These are phyloP conservation scores for Wickerhamiella azymoides DNA, from an alignment of 805 yeast genomes.

Conservation along the genomic window DNA sequence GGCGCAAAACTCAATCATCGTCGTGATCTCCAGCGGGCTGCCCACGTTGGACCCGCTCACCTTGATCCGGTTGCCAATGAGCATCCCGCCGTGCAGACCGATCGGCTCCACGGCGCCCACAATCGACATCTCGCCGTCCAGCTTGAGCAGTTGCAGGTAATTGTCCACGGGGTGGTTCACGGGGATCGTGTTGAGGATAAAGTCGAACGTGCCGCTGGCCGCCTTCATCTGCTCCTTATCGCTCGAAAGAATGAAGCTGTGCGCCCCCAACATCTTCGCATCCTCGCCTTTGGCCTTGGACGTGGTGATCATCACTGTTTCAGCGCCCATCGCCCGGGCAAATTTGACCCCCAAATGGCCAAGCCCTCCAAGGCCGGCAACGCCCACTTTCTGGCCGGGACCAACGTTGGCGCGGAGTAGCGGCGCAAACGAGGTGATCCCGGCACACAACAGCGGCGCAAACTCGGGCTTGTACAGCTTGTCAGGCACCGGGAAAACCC, in stretches of 20 bases:
- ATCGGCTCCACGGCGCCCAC: slow-evolving; percentile 46
- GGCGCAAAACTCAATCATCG: slow-evolving; percentile 52
- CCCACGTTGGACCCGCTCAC: slow-evolving; percentile 39
- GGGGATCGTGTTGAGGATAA: slow-evolving; percentile 40
- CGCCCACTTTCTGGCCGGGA: slow-evolving; percentile 41
- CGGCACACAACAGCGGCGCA: slow-evolving; percentile 70
- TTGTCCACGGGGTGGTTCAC: slow-evolving; percentile 35
- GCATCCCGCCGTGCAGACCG: slow-evolving; percentile 28
- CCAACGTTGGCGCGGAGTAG: slow-evolving; percentile 35
- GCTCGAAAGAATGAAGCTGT: slow-evolving; percentile 38
- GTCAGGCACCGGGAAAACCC: slow-evolving; percentile 52
- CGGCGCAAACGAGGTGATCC: slow-evolving; percentile 60
- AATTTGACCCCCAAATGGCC: slow-evolving; percentile 51
- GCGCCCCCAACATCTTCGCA: slow-evolving; percentile 42
- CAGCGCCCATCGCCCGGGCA: slow-evolving; percentile 51
- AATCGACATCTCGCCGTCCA: slow-evolving; percentile 44
- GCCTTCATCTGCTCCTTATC: slow-evolving; percentile 28
- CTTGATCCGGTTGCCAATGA: slow-evolving; percentile 29
- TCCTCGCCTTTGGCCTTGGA: slow-evolving; percentile 36
- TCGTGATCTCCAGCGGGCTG: slow-evolving; percentile 51
- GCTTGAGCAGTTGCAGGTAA: slow-evolving; percentile 38
- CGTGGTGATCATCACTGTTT: slow-evolving; percentile 45
- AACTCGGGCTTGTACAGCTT: slow-evolving; percentile 37
- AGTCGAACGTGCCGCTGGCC: slow-evolving; percentile 30
- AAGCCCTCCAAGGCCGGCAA: slow-evolving; percentile 54